These are phyloP conservation scores for Liquidambar formosana DNA, from an alignment of 164 flowering plant species.

Conservation along the genomic window DNA sequence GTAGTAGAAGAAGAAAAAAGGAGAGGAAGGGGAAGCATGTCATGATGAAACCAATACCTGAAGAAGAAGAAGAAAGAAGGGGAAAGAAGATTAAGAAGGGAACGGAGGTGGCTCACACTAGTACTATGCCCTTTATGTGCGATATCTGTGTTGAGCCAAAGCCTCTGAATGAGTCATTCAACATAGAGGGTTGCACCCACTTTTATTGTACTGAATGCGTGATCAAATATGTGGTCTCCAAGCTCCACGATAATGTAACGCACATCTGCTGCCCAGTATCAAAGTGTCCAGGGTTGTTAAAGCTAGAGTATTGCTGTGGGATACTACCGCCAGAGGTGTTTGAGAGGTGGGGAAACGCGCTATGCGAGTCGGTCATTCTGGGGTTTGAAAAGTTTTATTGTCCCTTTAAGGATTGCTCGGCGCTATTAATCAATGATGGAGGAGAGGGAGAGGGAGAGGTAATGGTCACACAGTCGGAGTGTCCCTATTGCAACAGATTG, in stretches of 20 bases:
- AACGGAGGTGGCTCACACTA: background rate
- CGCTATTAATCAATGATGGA: constrained; percentile 36
- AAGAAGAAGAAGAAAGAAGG: too few species aligned
- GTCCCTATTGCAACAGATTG: constrained; percentile 45
- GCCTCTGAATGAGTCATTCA: constrained; percentile 13
- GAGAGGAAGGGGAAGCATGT: too few species aligned
- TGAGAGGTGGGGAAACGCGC: constrained; percentile 46
- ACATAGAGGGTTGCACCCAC: constrained; percentile 36
- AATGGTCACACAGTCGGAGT: constrained; percentile 25
- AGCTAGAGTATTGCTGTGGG: constrained; percentile 37
- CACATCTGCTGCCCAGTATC: constrained; percentile 36
- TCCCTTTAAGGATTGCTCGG: constrained; percentile 61
- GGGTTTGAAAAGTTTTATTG: constrained; percentile 50
- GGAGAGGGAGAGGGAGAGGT: too few species aligned
- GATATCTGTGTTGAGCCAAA: constrained; percentile 41
- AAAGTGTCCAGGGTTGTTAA: constrained; percentile 34
- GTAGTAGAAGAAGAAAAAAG: too few species aligned
- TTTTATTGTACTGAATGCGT: constrained; percentile 37
- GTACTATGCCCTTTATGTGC: constrained; percentile 26
- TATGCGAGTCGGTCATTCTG: constrained; percentile 42
- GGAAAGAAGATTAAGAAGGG: too few species aligned
- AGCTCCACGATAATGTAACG: constrained; percentile 35
- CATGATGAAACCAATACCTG: too few species aligned
- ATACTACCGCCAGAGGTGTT: constrained; percentile 40
- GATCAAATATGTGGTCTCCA: constrained; percentile 32